Conservation (phyloP, 768 basidiomycete species). For the Peribolospora kevripleyi region DNA sequence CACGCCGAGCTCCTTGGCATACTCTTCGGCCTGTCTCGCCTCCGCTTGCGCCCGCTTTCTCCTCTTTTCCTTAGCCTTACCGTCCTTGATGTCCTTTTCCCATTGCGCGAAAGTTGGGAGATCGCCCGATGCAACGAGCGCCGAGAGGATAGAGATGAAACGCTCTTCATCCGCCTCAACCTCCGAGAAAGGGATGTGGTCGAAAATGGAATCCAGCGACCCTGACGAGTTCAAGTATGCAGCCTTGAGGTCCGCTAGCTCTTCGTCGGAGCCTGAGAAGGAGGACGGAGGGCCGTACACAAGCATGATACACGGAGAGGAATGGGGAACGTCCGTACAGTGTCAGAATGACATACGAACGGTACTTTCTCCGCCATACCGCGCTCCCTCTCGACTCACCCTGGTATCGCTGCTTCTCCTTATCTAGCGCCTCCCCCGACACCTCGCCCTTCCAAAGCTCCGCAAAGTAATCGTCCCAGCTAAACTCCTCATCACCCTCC, state of each 20-base stretch:
- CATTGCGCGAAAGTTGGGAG: constrained; percentile 35
- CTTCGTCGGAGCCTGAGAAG: constrained; percentile 51
- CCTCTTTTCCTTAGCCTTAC: constrained; percentile 29
- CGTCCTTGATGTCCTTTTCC: constrained; percentile 45
- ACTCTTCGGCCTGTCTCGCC: background rate
- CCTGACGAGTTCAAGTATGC: constrained; percentile 50
- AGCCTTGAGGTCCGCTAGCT: constrained; percentile 45
- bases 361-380: constrained; percentile 32
- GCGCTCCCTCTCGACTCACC: constrained; percentile 12
- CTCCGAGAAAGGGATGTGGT: constrained; percentile 51
- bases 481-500: constrained; percentile 32
- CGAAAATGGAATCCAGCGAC: constrained; percentile 53
- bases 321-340: too few relatives aligned
- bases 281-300: background rate
- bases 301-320: too few relatives aligned
- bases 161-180: constrained; percentile 57
- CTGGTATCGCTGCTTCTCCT: background rate
- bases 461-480: constrained; percentile 73
- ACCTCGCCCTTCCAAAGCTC: too few relatives aligned
- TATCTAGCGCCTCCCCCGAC: too few relatives aligned
- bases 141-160: constrained; percentile 42
- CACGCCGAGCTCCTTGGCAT: background rate
- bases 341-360: too few relatives aligned
- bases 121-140: constrained; percentile 36
- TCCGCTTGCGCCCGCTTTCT: background rate